Evolutionary conservation across 768 basidiomycete species (phyloP), one percentile per base, ranked within the genome.

Genomic region (Tricholoma saponaceum): DNA sequence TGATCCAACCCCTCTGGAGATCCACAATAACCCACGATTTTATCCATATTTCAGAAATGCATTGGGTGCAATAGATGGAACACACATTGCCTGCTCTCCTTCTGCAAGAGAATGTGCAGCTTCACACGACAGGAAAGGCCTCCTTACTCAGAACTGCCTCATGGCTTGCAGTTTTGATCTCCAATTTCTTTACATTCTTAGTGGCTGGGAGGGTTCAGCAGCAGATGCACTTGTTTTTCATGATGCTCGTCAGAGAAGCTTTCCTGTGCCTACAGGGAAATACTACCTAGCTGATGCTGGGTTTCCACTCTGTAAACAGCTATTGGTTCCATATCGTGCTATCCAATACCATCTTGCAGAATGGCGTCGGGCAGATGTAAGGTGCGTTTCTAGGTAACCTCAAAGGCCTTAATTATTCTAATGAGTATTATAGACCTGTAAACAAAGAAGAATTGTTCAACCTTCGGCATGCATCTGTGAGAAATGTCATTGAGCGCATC

Each of bases 271-370:
- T 1, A 28, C 56, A 0, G 70, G 72, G 0, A 64, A 64, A 26
- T 78, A 73, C 43, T 71, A 69, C 39, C 65, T 77, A 9, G 72
- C 66, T 6, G 72, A 73, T 71, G 73, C 72, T 16, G 72, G 74
- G 4, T 76, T 72, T 64, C 58, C 62, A 9, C 13, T 59, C 0
- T 72, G 70, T 57, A 60, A 71, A 58, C 25, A 58, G 4, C 64
- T 76, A 4, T 59, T 79, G 6, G 63, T 72, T 5, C 75, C 74
- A 6, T 77, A 74, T 57, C 57, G 61, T 6, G 69, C 70, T 20
- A 67, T 72, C 0, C 56, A 64, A 0, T 78, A 77, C 60, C 75
- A 78, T 56, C 63, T 78, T 1, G 62, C 65, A 20, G 75, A 41
- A 18, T 41, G 39, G 39, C 1, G 18, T 41, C 7, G 5, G n/a